phyloP scores from a whole-genome alignment of 2,329 filamentous ascomycete genomes.

The Aspergillus transmontanensis region DNA sequence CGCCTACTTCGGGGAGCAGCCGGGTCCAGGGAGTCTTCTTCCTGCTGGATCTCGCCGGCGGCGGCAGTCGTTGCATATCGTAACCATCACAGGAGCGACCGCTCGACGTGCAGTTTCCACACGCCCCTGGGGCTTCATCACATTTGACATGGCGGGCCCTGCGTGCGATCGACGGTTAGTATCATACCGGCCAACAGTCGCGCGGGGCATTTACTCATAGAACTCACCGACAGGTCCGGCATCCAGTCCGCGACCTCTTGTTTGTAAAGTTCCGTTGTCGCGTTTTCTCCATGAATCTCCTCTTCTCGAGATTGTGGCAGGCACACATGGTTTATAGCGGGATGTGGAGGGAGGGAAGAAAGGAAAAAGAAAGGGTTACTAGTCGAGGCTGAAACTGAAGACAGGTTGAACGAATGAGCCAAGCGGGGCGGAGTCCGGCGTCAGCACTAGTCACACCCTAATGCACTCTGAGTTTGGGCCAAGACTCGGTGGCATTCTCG shows the following conservation, averaged over 20 bases:
- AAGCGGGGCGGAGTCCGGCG: neutral
- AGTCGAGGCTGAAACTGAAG: neutral
- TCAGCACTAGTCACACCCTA: neutral
- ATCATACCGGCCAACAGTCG: no score
- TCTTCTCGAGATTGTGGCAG: neutral
- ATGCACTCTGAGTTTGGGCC: neutral
- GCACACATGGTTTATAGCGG: neutral
- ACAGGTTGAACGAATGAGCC: neutral
- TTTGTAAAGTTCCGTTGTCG: neutral
- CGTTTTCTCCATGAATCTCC: neutral
- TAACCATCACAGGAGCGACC: constrained; percentile 5
- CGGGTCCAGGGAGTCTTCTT: neutral
- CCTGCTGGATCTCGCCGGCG: neutral
- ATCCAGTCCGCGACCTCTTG: constrained; percentile 6
- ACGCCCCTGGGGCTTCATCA: constrained; percentile 1
- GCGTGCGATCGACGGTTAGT: neutral
- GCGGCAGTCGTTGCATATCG: neutral
- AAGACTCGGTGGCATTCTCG: no score
- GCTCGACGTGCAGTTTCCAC: constrained; percentile 7
- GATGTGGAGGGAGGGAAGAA: neutral
- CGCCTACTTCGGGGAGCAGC: neutral
- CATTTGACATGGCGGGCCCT: neutral
- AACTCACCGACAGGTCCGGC: constrained; percentile 12
- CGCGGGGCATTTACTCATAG: neutral
- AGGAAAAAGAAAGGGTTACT: neutral